phyloP scores from a whole-genome alignment of 2,329 filamentous ascomycete species.

The Plectosphaerella plurivora region DNA sequence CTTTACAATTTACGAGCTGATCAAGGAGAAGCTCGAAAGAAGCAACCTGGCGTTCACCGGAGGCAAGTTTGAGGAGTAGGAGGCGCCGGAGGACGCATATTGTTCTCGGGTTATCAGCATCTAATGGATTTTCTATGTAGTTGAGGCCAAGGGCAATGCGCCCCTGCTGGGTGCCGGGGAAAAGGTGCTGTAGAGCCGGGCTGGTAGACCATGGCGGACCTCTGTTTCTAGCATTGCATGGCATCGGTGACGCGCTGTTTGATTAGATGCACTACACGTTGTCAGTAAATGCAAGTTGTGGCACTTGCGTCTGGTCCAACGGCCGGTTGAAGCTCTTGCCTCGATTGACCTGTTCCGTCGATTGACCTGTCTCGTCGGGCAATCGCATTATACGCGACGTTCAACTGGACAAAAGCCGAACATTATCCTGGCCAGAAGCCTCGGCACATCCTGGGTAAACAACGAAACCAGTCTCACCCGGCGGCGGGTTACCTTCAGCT shows the following conservation, averaged over 20 bases:
- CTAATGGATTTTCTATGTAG: constrained; percentile 1
- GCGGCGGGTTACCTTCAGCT: no score
- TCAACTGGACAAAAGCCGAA: no score
- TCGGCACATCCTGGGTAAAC: no score
- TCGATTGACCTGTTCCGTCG: no score
- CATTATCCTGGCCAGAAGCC: no score
- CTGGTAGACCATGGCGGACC: not conserved
- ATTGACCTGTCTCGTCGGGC: no score
- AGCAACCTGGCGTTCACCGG: constrained; percentile 57
- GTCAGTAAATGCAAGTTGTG: no score
- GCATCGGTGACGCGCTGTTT: not conserved
- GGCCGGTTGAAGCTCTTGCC: no score
- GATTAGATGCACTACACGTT: no score
- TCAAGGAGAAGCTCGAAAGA: constrained; percentile 68
- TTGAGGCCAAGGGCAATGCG: not conserved
- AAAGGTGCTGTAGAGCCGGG: not conserved
- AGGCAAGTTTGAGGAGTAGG: constrained; percentile 63
- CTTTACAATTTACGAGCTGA: constrained; percentile 72
- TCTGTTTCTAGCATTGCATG: not conserved
- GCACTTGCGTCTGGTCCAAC: no score
- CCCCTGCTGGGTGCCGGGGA: not conserved
- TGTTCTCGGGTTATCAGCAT: not conserved
- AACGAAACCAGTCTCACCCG: no score
- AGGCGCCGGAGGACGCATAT: not conserved
- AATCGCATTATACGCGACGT: no score